Percentiles rank a stretch among this genome's conserved stretches.
Evolutionary conservation across 805 yeast genomes (phyloP).

Genomic region (Teunomyces atbi): DNA sequence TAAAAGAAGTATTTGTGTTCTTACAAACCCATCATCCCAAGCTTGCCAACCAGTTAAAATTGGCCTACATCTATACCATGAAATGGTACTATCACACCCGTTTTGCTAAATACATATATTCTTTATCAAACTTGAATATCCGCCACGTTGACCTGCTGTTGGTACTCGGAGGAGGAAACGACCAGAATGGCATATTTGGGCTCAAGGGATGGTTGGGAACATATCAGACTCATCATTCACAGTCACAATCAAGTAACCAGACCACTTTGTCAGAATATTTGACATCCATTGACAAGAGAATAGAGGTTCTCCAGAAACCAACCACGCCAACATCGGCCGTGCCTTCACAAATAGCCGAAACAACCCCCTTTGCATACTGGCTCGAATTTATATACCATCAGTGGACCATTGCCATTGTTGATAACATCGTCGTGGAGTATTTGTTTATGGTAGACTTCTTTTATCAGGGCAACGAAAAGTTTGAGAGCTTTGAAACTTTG

Average conservation of each 20-base stretch:
- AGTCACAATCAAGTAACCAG: slow-evolving; percentile 7
- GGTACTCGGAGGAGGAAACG: slow-evolving; percentile 49
- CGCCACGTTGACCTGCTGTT: slow-evolving; percentile 54
- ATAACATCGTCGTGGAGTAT: slow-evolving; percentile 76
- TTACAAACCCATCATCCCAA: slow-evolving; percentile 53
- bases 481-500: slow-evolving; percentile 19
- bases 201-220: slow-evolving; percentile 25
- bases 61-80: slow-evolving; percentile 87
- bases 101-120: slow-evolving; percentile 72
- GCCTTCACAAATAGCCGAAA: slow-evolving; percentile 83
- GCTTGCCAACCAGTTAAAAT: slow-evolving; percentile 68
- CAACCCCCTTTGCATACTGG: slow-evolving; percentile 62
- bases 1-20: slow-evolving; percentile 62
- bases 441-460: slow-evolving; percentile 72
- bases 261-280: slow-evolving; percentile 50
- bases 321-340: slow-evolving; percentile 62
- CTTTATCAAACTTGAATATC: slow-evolving; percentile 63
- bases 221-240: slow-evolving; percentile 2
- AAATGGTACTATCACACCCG: slow-evolving; percentile 85
- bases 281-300: slow-evolving; percentile 53
- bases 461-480: slow-evolving; percentile 42
- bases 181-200: slow-evolving; percentile 21
- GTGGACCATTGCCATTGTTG: slow-evolving; percentile 69
- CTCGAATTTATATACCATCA: slow-evolving; percentile 73
- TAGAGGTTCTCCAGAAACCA: slow-evolving; percentile 45